These are phyloP conservation scores for Pestalotiopsis sp. DNA, from an alignment of 2,329 filamentous ascomycete species.

Conservation along the genomic window DNA sequence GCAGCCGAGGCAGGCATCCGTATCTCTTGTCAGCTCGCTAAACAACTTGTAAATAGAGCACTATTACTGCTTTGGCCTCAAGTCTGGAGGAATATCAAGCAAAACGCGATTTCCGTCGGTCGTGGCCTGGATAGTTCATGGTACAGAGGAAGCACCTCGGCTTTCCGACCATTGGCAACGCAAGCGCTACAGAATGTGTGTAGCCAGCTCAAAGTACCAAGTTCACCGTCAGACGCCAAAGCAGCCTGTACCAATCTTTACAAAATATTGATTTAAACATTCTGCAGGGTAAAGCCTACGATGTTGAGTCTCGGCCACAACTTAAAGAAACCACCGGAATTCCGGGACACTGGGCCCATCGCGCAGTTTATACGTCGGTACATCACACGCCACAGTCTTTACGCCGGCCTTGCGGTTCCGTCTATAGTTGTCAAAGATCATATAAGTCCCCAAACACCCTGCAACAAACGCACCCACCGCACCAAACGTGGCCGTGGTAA, in stretches of 20 bases:
- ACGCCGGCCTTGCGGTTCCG: slow-evolving; percentile 60
- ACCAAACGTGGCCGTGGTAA: slow-evolving; percentile 67
- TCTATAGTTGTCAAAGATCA: slow-evolving; percentile 66
- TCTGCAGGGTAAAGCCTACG: background rate
- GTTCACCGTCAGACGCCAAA: background rate
- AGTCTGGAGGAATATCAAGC: background rate
- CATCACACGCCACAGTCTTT: slow-evolving; percentile 54
- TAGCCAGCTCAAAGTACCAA: no score
- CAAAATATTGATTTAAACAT: background rate
- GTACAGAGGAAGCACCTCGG: no score
- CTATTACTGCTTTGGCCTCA: background rate
- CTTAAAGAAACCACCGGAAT: slow-evolving; percentile 61
- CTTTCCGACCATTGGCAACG: no score
- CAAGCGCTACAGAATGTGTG: no score
- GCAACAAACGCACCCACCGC: slow-evolving; percentile 60
- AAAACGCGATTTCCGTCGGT: no score
- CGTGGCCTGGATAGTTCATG: no score
- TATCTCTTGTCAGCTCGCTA: background rate
- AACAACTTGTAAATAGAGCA: background rate
- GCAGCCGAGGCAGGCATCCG: background rate
- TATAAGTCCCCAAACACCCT: slow-evolving; percentile 59
- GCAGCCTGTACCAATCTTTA: no score
- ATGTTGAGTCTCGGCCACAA: background rate
- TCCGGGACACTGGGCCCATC: slow-evolving; percentile 56
- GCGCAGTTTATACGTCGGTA: slow-evolving; percentile 57